Percentiles rank a stretch among this genome's conserved stretches.
Conservation (phyloP, 2,329 filamentous ascomycete genomes). For the Nectriaceae sp. region DNA sequence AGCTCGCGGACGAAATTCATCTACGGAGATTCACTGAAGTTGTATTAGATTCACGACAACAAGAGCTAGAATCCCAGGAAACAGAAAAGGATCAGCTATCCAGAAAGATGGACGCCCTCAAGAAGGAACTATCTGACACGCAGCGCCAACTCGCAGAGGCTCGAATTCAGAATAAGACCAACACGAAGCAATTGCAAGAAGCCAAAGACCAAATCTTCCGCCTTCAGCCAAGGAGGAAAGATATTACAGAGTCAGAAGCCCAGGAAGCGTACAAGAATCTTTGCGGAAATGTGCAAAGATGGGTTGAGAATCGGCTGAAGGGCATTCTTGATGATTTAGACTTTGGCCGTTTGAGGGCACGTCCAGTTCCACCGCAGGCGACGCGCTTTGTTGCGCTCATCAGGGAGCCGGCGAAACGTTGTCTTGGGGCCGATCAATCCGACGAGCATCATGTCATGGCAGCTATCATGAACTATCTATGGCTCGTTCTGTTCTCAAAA, state of each 20-base stretch:
- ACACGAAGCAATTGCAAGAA: constrained; percentile 32
- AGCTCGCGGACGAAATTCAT: constrained; percentile 33
- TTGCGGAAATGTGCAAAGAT: constrained; percentile 36
- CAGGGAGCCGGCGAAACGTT: constrained; percentile 37
- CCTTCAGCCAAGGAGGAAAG: constrained; percentile 34
- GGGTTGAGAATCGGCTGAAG: constrained; percentile 38
- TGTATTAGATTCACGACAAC: constrained; percentile 39
- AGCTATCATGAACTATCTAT: constrained; percentile 40
- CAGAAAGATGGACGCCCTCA: constrained; percentile 31
- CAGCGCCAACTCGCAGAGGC: constrained; percentile 35
- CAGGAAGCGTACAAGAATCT: constrained; percentile 35
- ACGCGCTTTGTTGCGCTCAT: constrained; percentile 35
- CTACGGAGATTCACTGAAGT: constrained; percentile 38
- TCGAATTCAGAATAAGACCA: constrained; percentile 26
- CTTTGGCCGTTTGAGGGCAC: constrained; percentile 24
- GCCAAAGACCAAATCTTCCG: constrained; percentile 35
- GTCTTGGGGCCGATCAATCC: constrained; percentile 31
- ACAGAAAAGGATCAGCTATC: constrained; percentile 29
- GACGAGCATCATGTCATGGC: constrained; percentile 39
- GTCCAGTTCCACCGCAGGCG: constrained; percentile 28
- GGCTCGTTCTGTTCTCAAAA: constrained; percentile 36
- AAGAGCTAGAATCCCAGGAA: constrained; percentile 36
- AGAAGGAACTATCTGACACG: constrained; percentile 31
- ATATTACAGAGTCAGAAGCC: constrained; percentile 39
- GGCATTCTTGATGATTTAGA: constrained; percentile 35